These are phyloP conservation scores for Gossypium anomalum DNA, from an alignment of 345 rosid genomes.

Conservation along the genomic window DNA sequence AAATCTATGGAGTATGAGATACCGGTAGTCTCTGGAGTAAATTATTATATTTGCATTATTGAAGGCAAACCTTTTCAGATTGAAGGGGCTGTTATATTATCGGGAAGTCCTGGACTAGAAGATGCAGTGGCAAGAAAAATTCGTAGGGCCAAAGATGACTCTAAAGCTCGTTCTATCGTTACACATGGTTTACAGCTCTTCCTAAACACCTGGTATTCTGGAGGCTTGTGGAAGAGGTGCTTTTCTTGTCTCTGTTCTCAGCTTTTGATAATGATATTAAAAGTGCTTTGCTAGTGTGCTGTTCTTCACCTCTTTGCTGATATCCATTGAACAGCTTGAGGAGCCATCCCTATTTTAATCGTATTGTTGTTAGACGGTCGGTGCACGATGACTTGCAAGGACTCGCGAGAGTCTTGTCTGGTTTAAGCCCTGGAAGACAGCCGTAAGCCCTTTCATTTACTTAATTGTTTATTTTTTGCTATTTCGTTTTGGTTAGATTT, in stretches of 20 bases:
- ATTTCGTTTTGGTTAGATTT: not conserved
- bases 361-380: conserved; percentile 51
- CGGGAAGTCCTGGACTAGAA: conserved; percentile 84
- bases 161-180: conserved; percentile 40
- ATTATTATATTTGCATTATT: not conserved
- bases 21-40: not conserved
- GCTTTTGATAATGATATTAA: not conserved
- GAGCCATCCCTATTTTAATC: conserved; percentile 60
- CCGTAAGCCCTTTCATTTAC: conserved; percentile 43
- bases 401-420: conserved; percentile 72
- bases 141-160: conserved; percentile 72
- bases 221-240: conserved; percentile 80
- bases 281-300: conserved; percentile 8
- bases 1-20: conserved; percentile 13
- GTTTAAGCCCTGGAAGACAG: conserved; percentile 77
- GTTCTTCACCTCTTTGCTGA: not conserved
- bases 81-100: conserved; percentile 65
- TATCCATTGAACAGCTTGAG: conserved; percentile 56
- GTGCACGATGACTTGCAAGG: conserved; percentile 45
- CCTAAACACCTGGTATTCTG: conserved; percentile 66
- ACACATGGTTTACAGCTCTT: conserved; percentile 58
- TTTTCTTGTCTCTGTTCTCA: conserved; percentile 2
- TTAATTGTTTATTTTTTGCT: not conserved
- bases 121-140: conserved; percentile 50
- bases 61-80: conserved; percentile 38